Evolutionary conservation across 2,329 filamentous ascomycete species (phyloP).

Genomic region (Colletotrichum sp.): DNA sequence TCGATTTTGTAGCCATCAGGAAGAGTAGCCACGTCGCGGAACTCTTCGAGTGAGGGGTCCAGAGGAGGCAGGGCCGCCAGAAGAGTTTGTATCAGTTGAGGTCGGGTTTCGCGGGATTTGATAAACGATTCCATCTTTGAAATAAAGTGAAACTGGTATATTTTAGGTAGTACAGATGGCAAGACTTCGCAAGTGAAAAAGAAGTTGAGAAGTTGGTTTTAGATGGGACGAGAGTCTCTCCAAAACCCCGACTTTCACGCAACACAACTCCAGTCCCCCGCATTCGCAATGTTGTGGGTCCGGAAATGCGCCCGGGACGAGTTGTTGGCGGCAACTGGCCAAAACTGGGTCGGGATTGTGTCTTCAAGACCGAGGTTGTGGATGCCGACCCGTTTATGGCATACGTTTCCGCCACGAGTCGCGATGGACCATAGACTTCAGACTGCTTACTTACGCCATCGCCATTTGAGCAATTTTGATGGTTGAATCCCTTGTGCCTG

Average conservation of each 20-base stretch:
- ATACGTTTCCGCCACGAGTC: fast-evolving
- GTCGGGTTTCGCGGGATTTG: not conserved
- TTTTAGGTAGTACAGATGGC: not conserved
- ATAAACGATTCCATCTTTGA: not conserved
- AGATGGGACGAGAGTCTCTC: not conserved
- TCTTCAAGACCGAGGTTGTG: not conserved
- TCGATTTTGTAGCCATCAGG: conserved; percentile 9
- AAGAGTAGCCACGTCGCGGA: conserved; percentile 1
- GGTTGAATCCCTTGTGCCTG: too few relatives aligned
- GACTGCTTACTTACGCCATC: too few relatives aligned
- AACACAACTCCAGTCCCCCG: too few relatives aligned
- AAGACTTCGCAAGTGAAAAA: not conserved
- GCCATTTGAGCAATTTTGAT: too few relatives aligned
- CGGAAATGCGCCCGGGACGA: not conserved
- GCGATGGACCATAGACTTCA: too few relatives aligned
- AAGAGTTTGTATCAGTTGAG: not conserved
- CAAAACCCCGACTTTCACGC: not conserved
- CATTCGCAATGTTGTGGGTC: not conserved
- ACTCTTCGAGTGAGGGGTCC: conserved; percentile 9
- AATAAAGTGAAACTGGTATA: not conserved
- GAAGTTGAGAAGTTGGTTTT: not conserved
- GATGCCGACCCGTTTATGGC: not conserved
- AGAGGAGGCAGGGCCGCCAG: not conserved
- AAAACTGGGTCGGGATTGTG: not conserved
- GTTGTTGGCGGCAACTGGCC: not conserved